These are phyloP conservation scores for Boletellus ananiceps DNA, from an alignment of 768 basidiomycete genomes.

Conservation along the genomic window DNA sequence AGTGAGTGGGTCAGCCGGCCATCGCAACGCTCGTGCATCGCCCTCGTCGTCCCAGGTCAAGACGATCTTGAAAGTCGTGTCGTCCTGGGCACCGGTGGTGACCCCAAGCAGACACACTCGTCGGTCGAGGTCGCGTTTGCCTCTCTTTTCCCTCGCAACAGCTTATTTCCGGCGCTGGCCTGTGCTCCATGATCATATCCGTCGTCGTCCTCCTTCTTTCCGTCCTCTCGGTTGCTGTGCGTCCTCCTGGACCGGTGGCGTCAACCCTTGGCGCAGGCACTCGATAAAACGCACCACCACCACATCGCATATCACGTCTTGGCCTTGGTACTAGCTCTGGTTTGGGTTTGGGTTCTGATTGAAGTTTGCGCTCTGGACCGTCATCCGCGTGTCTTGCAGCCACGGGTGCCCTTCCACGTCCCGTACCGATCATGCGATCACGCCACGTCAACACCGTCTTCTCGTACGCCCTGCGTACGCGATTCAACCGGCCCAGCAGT, in stretches of 20 bases:
- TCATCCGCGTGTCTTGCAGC: neutral
- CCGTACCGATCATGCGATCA: conserved; percentile 2
- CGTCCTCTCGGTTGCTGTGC: neutral
- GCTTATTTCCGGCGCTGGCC: neutral
- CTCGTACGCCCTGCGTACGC: neutral
- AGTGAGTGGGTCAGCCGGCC: neutral
- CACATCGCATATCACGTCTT: neutral
- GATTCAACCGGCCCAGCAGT: too few species aligned
- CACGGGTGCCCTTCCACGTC: neutral
- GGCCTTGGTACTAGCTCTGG: neutral
- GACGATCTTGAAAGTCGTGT: neutral
- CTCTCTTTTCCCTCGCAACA: neutral
- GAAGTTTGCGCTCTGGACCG: too few species aligned
- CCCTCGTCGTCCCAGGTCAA: conserved; percentile 12
- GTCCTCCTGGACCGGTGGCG: conserved; percentile 8
- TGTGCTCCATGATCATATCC: neutral
- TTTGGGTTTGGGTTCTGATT: neutral
- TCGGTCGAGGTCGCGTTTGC: neutral
- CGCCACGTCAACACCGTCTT: conserved; percentile 11
- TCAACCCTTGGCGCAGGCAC: conserved; percentile 9
- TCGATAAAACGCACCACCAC: neutral
- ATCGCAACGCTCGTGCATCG: conserved; percentile 4
- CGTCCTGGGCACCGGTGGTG: conserved; percentile 2
- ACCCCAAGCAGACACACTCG: neutral
- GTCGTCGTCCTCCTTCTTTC: neutral